These are phyloP conservation scores for Rhodotorula sp. DNA, from an alignment of 1,284 basidiomycete species.

Conservation along the genomic window DNA sequence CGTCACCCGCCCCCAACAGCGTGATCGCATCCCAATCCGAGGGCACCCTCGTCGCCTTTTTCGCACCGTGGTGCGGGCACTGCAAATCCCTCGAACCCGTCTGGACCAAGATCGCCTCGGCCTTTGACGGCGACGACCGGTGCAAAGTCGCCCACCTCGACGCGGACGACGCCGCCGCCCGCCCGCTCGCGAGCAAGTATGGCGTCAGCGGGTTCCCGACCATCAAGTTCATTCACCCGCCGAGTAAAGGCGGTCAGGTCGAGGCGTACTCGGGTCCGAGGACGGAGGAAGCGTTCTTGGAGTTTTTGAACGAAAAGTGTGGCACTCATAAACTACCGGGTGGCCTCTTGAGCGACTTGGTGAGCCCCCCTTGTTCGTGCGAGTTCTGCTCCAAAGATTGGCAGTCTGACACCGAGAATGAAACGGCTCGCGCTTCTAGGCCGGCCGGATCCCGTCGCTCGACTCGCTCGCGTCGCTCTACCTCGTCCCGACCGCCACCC, in stretches of 20 bases:
- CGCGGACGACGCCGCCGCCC: slow-evolving; percentile 79
- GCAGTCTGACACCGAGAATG: not conserved
- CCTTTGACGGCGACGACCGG: slow-evolving; percentile 73
- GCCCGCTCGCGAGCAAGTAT: slow-evolving; percentile 64
- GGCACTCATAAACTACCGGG: slow-evolving; percentile 78
- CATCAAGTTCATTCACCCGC: slow-evolving; percentile 58
- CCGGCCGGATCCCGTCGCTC: slow-evolving; percentile 75
- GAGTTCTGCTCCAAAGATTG: no score
- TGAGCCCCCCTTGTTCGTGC: slow-evolving; percentile 47
- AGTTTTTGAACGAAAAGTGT: slow-evolving; percentile 76
- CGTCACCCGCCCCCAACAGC: not conserved
- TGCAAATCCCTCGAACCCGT: slow-evolving; percentile 63
- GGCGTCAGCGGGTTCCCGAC: slow-evolving; percentile 67
- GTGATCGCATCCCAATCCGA: slow-evolving; percentile 22
- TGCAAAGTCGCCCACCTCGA: slow-evolving; percentile 88
- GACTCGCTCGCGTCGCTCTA: slow-evolving; percentile 77
- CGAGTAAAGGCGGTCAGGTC: slow-evolving; percentile 60
- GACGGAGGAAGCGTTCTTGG: slow-evolving; percentile 53
- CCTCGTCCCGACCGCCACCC: slow-evolving; percentile 62
- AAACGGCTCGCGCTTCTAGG: slow-evolving; percentile 52
- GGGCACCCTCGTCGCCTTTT: slow-evolving; percentile 57
- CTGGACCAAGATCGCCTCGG: slow-evolving; percentile 78
- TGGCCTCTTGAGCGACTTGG: slow-evolving; percentile 73
- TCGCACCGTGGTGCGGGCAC: slow-evolving; percentile 51
- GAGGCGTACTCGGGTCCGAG: slow-evolving; percentile 55